Percentiles rank a stretch among this genome's conserved stretches.
These are phyloP conservation scores for Xylariales sp. DNA, from an alignment of 2,329 filamentous ascomycete species.

Conservation along the genomic window DNA sequence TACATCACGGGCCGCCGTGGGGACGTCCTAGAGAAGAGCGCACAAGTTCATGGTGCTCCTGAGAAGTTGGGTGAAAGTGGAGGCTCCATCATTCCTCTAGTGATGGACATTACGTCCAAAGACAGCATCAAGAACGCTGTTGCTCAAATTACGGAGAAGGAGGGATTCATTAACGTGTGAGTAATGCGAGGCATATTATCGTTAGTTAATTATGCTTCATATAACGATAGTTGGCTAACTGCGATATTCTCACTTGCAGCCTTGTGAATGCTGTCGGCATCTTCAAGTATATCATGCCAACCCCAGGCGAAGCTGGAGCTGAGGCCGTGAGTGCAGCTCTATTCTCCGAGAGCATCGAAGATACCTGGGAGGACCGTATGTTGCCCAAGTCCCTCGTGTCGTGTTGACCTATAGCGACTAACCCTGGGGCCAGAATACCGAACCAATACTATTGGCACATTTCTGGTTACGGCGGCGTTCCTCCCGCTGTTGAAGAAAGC, in stretches of 20 bases:
- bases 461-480: slow-evolving; percentile 50
- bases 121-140: slow-evolving; percentile 41
- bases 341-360: slow-evolving; percentile 17
- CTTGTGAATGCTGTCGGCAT: slow-evolving; percentile 51
- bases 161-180: slow-evolving; percentile 45
- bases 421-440: slow-evolving; percentile 35
- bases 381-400: not conserved
- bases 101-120: slow-evolving; percentile 45
- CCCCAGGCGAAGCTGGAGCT: slow-evolving; percentile 15
- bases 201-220: too few relatives aligned
- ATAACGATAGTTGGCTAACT: not conserved
- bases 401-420: too few relatives aligned
- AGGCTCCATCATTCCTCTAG: slow-evolving; percentile 40
- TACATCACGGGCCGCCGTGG: slow-evolving; percentile 36
- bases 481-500: slow-evolving; percentile 49
- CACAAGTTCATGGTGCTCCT: slow-evolving; percentile 39
- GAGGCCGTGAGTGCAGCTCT: slow-evolving; percentile 20
- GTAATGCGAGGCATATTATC: too few relatives aligned
- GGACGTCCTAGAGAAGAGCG: slow-evolving; percentile 35
- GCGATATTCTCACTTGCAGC: slow-evolving; percentile 8
- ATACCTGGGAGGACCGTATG: slow-evolving; percentile 16
- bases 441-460: slow-evolving; percentile 45
- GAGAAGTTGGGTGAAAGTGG: slow-evolving; percentile 28
- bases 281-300: slow-evolving; percentile 15
- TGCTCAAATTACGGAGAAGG: slow-evolving; percentile 46